Conservation (phyloP, 1,139 yeast genomes). For the Debaryomyces fabryi region DNA sequence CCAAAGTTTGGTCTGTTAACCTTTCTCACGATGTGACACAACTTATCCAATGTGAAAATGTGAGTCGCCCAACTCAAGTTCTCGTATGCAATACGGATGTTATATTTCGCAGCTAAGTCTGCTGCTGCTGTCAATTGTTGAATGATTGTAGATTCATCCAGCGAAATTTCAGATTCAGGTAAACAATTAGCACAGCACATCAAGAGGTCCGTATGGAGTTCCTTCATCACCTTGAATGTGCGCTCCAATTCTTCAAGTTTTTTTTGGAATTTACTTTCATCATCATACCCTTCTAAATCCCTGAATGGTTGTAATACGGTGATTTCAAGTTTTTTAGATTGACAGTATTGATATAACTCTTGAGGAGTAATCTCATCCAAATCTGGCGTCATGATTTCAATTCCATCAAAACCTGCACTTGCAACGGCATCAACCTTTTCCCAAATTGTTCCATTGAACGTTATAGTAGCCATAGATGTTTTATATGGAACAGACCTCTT, state of each 20-base stretch:
- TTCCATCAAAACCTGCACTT: slow-evolving; percentile 14
- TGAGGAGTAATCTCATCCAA: slow-evolving; percentile 12
- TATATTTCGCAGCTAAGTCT: slow-evolving; percentile 11
- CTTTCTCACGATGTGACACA: slow-evolving; percentile 10
- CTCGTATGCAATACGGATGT: slow-evolving; percentile 14
- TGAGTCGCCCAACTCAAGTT: slow-evolving; percentile 14
- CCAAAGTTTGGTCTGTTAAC: slow-evolving; percentile 16
- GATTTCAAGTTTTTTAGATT: slow-evolving; percentile 8
- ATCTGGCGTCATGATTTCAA: slow-evolving; percentile 14
- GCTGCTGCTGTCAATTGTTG: slow-evolving; percentile 14
- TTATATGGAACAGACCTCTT: background rate
- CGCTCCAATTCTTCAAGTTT: slow-evolving; percentile 11
- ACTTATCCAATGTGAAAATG: slow-evolving; percentile 10
- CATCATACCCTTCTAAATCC: slow-evolving; percentile 15
- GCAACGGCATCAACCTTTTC: slow-evolving; percentile 9
- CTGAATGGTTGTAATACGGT: slow-evolving; percentile 15
- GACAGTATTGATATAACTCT: slow-evolving; percentile 9
- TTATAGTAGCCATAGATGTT: slow-evolving; percentile 10
- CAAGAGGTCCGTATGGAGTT: slow-evolving; percentile 13
- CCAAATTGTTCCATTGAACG: slow-evolving; percentile 5
- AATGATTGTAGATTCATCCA: slow-evolving; percentile 9
- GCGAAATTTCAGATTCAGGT: slow-evolving; percentile 7
- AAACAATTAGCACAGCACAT: slow-evolving; percentile 13
- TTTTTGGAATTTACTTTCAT: slow-evolving; percentile 6
- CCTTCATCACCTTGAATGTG: slow-evolving; percentile 9